Evolutionary conservation across 2,329 filamentous ascomycete species (phyloP).

Genomic region (Pezicula carpinea): DNA sequence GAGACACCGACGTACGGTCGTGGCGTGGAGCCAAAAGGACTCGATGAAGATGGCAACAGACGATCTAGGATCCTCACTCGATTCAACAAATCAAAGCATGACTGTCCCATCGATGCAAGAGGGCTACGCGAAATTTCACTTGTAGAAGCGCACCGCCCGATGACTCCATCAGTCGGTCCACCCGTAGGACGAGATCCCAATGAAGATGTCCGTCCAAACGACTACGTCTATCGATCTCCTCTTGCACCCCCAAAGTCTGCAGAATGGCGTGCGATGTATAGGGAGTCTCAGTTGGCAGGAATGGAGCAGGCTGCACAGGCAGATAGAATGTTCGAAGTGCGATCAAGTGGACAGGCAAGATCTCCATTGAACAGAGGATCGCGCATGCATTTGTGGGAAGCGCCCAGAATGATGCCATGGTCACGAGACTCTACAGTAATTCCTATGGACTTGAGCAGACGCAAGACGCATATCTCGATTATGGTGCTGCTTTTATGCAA

Average conservation of each 20-base stretch:
- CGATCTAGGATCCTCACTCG: no score
- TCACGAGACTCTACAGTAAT: constrained; percentile 10
- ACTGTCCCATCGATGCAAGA: no score
- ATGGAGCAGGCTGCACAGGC: constrained; percentile 15
- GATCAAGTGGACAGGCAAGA: not conserved
- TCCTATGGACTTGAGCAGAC: constrained; percentile 7
- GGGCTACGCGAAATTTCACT: constrained; percentile 9
- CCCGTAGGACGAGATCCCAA: not conserved
- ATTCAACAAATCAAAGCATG: no score
- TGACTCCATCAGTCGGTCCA: constrained; percentile 3
- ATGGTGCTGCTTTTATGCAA: constrained; percentile 19
- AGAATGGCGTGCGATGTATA: constrained; percentile 24
- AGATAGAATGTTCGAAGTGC: constrained; percentile 12
- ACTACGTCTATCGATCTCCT: constrained; percentile 24
- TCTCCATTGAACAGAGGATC: constrained; percentile 8
- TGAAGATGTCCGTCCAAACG: constrained; percentile 4
- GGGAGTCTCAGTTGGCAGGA: constrained; percentile 11
- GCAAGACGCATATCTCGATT: constrained; percentile 18
- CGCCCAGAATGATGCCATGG: constrained; percentile 15
- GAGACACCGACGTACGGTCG: constrained; percentile 4
- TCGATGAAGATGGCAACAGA: not conserved
- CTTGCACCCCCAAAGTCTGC: constrained; percentile 21
- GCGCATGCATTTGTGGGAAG: constrained; percentile 14
- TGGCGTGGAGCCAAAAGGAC: not conserved
- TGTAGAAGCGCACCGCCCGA: constrained; percentile 9